These are phyloP conservation scores for Crucibulum laeve DNA, from an alignment of 768 basidiomycete species.

Conservation along the genomic window DNA sequence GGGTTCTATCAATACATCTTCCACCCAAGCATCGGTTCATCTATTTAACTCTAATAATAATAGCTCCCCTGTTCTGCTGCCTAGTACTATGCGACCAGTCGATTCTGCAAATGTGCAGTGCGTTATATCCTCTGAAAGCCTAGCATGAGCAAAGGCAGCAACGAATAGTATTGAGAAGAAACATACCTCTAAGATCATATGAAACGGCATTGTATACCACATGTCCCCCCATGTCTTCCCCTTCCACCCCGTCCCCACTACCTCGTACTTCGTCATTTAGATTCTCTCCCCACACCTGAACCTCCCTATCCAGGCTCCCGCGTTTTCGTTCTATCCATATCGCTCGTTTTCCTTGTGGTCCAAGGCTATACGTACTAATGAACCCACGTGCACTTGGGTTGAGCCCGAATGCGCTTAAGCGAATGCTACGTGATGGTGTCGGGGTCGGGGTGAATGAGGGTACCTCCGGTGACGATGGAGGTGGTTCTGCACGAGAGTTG, in stretches of 20 bases:
- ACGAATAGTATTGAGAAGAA: conserved; percentile 2
- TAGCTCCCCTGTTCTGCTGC: conserved; percentile 34
- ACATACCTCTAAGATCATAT: conserved; percentile 36
- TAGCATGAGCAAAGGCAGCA: background rate
- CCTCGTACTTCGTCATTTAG: conserved; percentile 4
- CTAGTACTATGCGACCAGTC: conserved; percentile 37
- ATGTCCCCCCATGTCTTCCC: conserved; percentile 19
- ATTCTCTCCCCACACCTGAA: conserved; percentile 35
- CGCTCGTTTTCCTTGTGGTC: conserved; percentile 44
- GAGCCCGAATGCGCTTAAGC: background rate
- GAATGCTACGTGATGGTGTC: conserved; percentile 5
- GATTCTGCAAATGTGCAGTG: conserved; percentile 42
- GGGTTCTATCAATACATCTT: too few relatives aligned
- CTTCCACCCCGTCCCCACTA: conserved; percentile 3
- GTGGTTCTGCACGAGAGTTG: conserved; percentile 3
- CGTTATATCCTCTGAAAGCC: conserved; percentile 37
- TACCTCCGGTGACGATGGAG: conserved; percentile 6
- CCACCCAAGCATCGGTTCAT: too few relatives aligned
- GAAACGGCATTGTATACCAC: conserved; percentile 27
- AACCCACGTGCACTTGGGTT: conserved; percentile 34
- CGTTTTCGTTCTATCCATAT: conserved; percentile 52
- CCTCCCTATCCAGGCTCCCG: conserved; percentile 34
- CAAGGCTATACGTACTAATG: conserved; percentile 43
- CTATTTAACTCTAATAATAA: conserved; percentile 30
- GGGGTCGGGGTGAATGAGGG: conserved; percentile 11